These are phyloP conservation scores for Coleophoma eucalyptorum DNA, from an alignment of 2,329 filamentous ascomycete genomes.

Conservation along the genomic window DNA sequence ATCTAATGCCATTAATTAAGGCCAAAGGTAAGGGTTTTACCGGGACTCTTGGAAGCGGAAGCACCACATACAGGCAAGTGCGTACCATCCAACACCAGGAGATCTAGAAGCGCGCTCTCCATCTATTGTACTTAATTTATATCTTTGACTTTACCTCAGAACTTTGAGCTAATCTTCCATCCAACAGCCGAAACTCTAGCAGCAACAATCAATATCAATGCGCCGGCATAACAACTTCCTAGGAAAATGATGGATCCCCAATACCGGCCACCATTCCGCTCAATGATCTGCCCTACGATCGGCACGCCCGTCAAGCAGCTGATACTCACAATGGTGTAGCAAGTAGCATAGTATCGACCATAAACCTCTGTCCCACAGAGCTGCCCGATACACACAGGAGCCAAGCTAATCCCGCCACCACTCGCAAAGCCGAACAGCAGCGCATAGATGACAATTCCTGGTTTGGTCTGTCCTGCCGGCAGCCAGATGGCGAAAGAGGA, in stretches of 20 bases:
- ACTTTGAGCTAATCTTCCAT: neutral
- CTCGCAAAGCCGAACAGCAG: conserved; percentile 78
- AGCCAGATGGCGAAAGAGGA: conserved; percentile 55
- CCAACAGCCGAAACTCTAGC: neutral
- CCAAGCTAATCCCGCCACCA: conserved; percentile 76
- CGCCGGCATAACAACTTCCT: neutral
- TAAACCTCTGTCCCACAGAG: conserved; percentile 80
- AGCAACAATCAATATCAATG: neutral
- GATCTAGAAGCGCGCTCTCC: too few relatives aligned
- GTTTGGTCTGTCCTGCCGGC: conserved; percentile 42
- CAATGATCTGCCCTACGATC: conserved; percentile 62
- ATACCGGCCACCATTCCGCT: neutral
- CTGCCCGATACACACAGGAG: conserved; percentile 79
- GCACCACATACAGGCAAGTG: too few relatives aligned
- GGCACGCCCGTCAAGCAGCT: conserved; percentile 70
- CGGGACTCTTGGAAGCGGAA: too few relatives aligned
- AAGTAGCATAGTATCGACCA: conserved; percentile 80
- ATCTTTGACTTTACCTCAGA: too few relatives aligned
- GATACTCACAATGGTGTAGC: conserved; percentile 77
- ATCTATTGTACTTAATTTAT: too few relatives aligned
- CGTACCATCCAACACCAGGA: too few relatives aligned
- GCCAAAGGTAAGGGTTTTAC: too few relatives aligned
- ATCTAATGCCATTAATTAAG: too few relatives aligned
- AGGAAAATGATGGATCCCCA: neutral
- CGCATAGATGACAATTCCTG: conserved; percentile 68